Base-by-base conservation (phyloP, 192 early-diverging fungal species). In the Geranomyces variabilis region DNA sequence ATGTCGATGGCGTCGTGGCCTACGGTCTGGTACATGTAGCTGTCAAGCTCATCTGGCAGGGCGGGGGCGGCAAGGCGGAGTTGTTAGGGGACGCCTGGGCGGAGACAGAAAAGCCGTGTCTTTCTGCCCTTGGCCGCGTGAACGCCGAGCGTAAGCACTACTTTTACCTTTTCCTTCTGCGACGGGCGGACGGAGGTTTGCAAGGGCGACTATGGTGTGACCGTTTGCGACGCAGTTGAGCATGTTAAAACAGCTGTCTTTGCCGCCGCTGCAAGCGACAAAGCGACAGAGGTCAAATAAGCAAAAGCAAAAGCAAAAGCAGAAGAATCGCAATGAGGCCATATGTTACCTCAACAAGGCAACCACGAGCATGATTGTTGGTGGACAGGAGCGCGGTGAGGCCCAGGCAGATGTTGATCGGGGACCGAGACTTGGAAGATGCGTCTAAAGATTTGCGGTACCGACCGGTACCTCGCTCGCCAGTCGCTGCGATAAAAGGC, bases 11-110 rank as follows among this genome's bases (percentile, higher is more conserved):
- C 93, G 71, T 93, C 93, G 75, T 94, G 93, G 6, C 96, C 97
- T 21, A 99, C 96, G 0, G 96, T 97, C 78, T 99, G 97, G 76
- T 94, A 98, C 87, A 99, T 92, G 80, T 89, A 95, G 69, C 91
- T 93, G 80, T 99, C 97, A 24, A 95, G 73, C 71, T 99, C 97
- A 67, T 96, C 93, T 87, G 34, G 10, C 22, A 47, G 8, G 7
- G 58, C 31, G 9, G 58, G 29, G 29, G 31, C 29, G 6, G 24
- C 28, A 30, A 7, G n/a, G n/a, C n/a, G n/a, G 51, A 53, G 51
- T 53, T 26, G 4, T n/a, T 24, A 47, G 10, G 46, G 12, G 19
- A 47, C 19, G 46, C 46, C 46, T 12, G 19, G 12, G 12, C 14
- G 26, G 9, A 24, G 56, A 57, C 56, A 24, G 56, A 12, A 24